Percentiles rank a stretch among this genome's conserved stretches.
Conservation (phyloP, 2,329 filamentous ascomycete genomes). For the Davidsoniella neocaledoniae region DNA sequence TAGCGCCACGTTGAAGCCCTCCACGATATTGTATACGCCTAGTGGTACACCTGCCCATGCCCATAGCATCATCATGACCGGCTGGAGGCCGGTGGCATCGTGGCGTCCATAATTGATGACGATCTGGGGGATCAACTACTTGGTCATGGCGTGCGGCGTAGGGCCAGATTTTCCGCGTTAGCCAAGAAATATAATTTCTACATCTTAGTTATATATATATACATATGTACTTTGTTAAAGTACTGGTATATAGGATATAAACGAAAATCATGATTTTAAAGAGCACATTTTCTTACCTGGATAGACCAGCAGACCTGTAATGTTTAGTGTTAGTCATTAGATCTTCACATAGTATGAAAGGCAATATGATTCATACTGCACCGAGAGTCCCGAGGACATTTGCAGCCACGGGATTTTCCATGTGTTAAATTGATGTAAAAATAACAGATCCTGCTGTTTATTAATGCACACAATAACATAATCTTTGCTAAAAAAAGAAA, state of each 20-base stretch:
- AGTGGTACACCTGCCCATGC: slow-evolving; percentile 50
- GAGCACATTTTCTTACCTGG: slow-evolving; percentile 25
- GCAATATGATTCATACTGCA: slow-evolving; percentile 25
- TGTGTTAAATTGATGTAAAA: slow-evolving; percentile 16
- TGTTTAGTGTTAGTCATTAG: background rate
- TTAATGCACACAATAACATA: too few relatives aligned
- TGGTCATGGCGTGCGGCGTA: background rate
- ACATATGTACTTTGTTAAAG: too few relatives aligned
- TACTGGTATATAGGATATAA: background rate
- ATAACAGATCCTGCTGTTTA: background rate
- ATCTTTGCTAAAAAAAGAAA: too few relatives aligned
- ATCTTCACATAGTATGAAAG: background rate
- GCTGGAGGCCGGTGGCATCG: slow-evolving; percentile 46
- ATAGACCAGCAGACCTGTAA: slow-evolving; percentile 44
- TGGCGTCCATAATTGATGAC: slow-evolving; percentile 50
- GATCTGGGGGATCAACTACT: slow-evolving; percentile 50
- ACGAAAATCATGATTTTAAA: background rate
- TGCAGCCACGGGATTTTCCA: slow-evolving; percentile 38
- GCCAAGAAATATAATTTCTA: too few relatives aligned
- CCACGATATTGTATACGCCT: slow-evolving; percentile 32
- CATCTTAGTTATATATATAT: background rate
- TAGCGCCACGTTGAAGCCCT: slow-evolving; percentile 25
- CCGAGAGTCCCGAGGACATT: slow-evolving; percentile 43
- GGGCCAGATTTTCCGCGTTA: too few relatives aligned
- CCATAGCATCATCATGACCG: slow-evolving; percentile 59